A percentile compares a stretch with the other conserved stretches of the same genome.
Conservation (phyloP, 345 rosid species). For the Excoecaria cochinchinensis region DNA sequence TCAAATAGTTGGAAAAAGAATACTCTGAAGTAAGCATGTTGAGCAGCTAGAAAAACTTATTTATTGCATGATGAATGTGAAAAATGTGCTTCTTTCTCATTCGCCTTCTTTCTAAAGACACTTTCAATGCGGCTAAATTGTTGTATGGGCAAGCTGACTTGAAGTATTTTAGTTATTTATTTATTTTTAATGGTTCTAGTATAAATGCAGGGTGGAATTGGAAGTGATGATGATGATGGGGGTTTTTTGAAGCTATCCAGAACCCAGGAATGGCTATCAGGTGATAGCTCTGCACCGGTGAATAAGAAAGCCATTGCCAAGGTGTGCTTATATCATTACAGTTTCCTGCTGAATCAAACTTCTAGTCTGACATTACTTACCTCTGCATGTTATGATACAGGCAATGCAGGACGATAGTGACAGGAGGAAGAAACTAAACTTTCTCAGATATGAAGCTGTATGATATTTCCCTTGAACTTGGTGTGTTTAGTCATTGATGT, state of each 20-base stretch:
- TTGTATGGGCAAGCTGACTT: neutral
- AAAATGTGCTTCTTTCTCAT: neutral
- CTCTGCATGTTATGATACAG: slow-evolving; percentile 39
- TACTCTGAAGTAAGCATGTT: neutral
- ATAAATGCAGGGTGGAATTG: slow-evolving; percentile 42
- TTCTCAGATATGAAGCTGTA: slow-evolving; percentile 94
- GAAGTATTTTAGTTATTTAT: neutral
- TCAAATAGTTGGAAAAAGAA: neutral
- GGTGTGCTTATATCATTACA: slow-evolving; percentile 34
- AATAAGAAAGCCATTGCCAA: slow-evolving; percentile 67
- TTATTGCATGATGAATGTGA: neutral
- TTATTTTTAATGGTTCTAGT: neutral
- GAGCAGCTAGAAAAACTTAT: neutral
- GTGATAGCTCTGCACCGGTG: slow-evolving; percentile 66
- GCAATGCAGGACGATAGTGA: slow-evolving; percentile 69
- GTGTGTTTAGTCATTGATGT: slow-evolving; percentile 9
- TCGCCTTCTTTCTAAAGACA: neutral
- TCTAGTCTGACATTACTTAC: slow-evolving; percentile 9
- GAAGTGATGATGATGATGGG: slow-evolving; percentile 31
- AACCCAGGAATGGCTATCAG: slow-evolving; percentile 70
- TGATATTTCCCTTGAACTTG: slow-evolving; percentile 39
- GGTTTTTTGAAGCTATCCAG: slow-evolving; percentile 77
- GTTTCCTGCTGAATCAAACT: neutral
- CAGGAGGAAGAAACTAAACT: slow-evolving; percentile 77
- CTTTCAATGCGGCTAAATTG: neutral